Evolutionary conservation across 495 filamentous ascomycete genomes (phyloP).

Genomic region (Xanthoparmelia taractica): DNA sequence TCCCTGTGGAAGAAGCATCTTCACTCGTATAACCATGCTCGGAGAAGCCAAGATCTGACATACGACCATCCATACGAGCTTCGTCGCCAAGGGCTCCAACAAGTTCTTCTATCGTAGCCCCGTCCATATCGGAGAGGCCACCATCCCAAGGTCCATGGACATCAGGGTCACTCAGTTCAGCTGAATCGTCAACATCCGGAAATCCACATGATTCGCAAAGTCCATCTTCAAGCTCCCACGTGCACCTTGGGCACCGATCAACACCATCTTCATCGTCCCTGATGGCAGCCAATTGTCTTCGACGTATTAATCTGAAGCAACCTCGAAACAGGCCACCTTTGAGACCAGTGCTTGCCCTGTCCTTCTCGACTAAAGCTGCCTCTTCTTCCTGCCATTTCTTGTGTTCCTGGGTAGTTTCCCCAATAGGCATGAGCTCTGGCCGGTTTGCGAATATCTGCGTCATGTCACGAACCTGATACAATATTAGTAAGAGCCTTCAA

Average conservation of each 20-base stretch:
- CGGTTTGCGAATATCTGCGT: slow-evolving; percentile 57
- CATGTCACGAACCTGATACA: slow-evolving; percentile 55
- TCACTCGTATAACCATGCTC: slow-evolving; percentile 7
- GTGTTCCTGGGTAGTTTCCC: slow-evolving; percentile 56
- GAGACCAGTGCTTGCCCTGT: slow-evolving; percentile 43
- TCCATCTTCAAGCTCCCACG: slow-evolving; percentile 57
- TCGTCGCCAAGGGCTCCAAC: neutral
- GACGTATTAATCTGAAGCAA: slow-evolving; percentile 41
- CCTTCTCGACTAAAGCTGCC: slow-evolving; percentile 40
- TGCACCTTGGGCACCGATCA: slow-evolving; percentile 54
- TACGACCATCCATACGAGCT: slow-evolving; percentile 2
- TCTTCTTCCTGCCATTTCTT: slow-evolving; percentile 52
- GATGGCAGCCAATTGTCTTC: slow-evolving; percentile 33
- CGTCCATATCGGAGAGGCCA: slow-evolving; percentile 11
- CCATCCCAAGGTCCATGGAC: slow-evolving; percentile 7
- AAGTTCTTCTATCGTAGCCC: slow-evolving; percentile 4
- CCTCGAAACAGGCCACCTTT: slow-evolving; percentile 55
- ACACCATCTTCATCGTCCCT: slow-evolving; percentile 56
- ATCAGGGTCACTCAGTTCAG: slow-evolving; percentile 8
- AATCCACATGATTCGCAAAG: slow-evolving; percentile 50
- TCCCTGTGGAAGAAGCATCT: neutral
- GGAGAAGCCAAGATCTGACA: neutral
- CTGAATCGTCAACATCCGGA: slow-evolving; percentile 1
- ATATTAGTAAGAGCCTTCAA: slow-evolving; percentile 18
- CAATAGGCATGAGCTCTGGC: slow-evolving; percentile 54